phyloP scores from a whole-genome alignment of 805 yeast genomes.

The Starmera amethionina region DNA sequence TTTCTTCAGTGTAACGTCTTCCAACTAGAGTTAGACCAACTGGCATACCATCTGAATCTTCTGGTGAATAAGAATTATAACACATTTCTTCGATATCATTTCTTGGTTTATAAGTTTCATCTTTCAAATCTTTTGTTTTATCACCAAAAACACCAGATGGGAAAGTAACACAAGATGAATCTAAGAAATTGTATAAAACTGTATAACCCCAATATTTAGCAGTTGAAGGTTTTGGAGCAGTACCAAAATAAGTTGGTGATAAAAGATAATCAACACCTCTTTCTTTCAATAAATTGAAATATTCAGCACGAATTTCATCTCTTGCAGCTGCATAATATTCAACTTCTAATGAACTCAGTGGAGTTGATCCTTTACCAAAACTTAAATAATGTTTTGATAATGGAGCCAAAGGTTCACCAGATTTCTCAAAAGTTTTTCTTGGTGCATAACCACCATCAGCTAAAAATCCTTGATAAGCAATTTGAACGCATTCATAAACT shows the following conservation, averaged over 20 bases:
- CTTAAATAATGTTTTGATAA: slow-evolving; percentile 54
- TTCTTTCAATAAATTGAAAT: slow-evolving; percentile 40
- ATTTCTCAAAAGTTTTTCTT: slow-evolving; percentile 36
- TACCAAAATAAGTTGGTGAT: slow-evolving; percentile 59
- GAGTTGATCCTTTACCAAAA: slow-evolving; percentile 47
- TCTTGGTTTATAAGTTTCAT: slow-evolving; percentile 13
- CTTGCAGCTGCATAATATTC: slow-evolving; percentile 45
- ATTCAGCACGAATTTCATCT: slow-evolving; percentile 49
- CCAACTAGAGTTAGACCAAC: slow-evolving; percentile 42
- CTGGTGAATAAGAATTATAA: slow-evolving; percentile 24
- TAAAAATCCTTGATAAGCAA: slow-evolving; percentile 43
- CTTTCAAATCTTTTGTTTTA: slow-evolving; percentile 36
- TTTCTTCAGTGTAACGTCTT: slow-evolving; percentile 40
- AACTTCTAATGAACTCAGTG: slow-evolving; percentile 38
- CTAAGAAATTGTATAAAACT: slow-evolving; percentile 61
- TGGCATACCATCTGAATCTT: slow-evolving; percentile 44
- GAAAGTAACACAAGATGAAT: slow-evolving; percentile 55
- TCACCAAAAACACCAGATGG: slow-evolving; percentile 54
- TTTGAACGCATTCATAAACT: slow-evolving; percentile 47
- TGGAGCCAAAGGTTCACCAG: slow-evolving; percentile 66
- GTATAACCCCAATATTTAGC: slow-evolving; percentile 78
- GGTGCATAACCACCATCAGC: slow-evolving; percentile 63
- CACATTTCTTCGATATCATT: slow-evolving; percentile 24
- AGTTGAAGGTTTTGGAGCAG: slow-evolving; percentile 55
- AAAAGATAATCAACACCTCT: slow-evolving; percentile 55